phyloP scores from a whole-genome alignment of 257 asterid genomes.

The Solanum dulcamara region DNA sequence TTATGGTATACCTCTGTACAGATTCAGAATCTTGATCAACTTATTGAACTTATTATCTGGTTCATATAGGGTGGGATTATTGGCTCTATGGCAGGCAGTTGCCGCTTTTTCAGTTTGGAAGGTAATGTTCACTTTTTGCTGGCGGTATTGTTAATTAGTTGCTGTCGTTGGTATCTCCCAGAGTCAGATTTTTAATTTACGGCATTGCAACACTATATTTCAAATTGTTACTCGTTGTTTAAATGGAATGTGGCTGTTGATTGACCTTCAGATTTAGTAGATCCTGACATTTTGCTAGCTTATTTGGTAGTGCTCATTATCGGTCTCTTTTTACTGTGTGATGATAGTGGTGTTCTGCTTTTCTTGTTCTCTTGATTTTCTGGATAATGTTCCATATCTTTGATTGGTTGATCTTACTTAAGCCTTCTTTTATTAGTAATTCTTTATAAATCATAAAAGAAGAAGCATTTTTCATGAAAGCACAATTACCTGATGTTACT shows the following conservation, averaged over 20 bases:
- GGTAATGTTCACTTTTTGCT: constrained; percentile 29
- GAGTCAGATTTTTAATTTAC: not conserved
- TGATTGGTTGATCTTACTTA: not conserved
- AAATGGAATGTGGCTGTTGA: not conserved
- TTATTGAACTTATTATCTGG: not conserved
- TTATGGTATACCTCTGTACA: not conserved
- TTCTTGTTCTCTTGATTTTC: not conserved
- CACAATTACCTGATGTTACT: not conserved
- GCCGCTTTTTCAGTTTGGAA: constrained; percentile 55
- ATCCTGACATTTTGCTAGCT: not conserved
- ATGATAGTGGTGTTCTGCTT: not conserved
- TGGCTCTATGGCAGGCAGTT: constrained; percentile 68
- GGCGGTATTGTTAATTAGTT: not conserved
- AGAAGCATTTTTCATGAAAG: not conserved
- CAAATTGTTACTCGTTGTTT: not conserved
- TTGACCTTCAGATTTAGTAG: not conserved
- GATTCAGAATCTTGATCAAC: not conserved
- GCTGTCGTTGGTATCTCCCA: not conserved
- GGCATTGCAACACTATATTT: not conserved
- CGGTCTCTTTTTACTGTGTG: not conserved
- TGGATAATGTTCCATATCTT: not conserved
- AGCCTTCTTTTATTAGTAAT: not conserved
- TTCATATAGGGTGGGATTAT: constrained; percentile 62
- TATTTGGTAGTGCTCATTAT: not conserved
- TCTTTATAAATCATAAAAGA: not conserved